Percentiles rank a stretch among this genome's conserved stretches.
phyloP scores from a whole-genome alignment of 352 stramenopile species.

The Pythium sp. region DNA sequence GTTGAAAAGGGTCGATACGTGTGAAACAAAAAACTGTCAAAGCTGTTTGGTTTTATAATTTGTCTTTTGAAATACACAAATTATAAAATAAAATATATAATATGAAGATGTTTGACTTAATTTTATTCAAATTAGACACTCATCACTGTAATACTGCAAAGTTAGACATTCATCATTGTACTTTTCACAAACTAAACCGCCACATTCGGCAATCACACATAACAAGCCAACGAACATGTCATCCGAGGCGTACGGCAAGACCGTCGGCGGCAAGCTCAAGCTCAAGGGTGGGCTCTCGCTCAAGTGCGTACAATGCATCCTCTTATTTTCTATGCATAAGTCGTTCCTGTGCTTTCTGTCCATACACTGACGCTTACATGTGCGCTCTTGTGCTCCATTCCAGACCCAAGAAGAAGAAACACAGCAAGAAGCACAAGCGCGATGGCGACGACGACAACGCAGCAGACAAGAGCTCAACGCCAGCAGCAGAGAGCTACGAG shows the following conservation, averaged over 20 bases:
- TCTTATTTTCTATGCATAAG: too few species aligned
- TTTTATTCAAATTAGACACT: too few species aligned
- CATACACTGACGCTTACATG: neutral
- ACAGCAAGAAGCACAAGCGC: constrained; percentile 57
- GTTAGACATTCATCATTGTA: too few species aligned
- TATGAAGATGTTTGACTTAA: too few species aligned
- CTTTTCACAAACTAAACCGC: too few species aligned
- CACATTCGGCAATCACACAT: too few species aligned
- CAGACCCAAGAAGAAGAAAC: constrained; percentile 44
- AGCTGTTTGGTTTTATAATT: too few species aligned
- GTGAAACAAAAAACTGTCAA: too few species aligned
- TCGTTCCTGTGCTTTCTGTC: too few species aligned
- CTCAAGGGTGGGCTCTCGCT: constrained; percentile 86
- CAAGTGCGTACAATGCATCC: constrained; percentile 32
- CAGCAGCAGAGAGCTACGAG: constrained; percentile 34
- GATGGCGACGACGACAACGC: constrained; percentile 23
- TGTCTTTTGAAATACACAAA: too few species aligned
- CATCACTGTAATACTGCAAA: too few species aligned
- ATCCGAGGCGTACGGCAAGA: constrained; percentile 50
- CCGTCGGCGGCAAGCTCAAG: constrained; percentile 73
- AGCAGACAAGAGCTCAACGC: constrained; percentile 30
- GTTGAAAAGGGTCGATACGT: neutral
- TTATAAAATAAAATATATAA: too few species aligned
- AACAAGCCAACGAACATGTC: neutral
- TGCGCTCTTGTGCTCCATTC: neutral